Base-by-base conservation (phyloP, 805 yeast genomes). In the Suhomyces kilbournensis region DNA sequence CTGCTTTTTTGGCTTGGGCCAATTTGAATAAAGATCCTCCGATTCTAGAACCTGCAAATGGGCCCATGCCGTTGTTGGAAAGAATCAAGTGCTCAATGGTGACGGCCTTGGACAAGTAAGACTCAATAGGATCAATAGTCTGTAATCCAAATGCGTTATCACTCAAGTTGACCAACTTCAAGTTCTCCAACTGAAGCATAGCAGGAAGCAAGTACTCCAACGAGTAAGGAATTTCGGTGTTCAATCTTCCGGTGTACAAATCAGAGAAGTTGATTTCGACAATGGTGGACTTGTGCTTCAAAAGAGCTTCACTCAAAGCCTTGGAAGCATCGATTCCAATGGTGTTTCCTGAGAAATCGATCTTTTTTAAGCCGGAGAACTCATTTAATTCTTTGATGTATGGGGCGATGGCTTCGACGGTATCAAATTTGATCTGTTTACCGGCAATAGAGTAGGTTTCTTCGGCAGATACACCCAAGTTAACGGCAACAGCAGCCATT, bases 71-170 rank as follows among this genome's bases (percentile, higher is more conserved):
- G 69, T 94, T 94, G 72, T 94, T 94, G 46, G 97, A 86, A 56
- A 94, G 77, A 59, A 90, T 85, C 68, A 94, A 80, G 67, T 94
- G 97, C 70, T 89, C 87, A 51, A 94, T 73, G 23, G 96, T 84
- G 15, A 82, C 79, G 34, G 93, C 96, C 60, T 85, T 78, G 10
- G 88, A 74, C 53, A 94, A 76, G 62, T 85, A 91, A 25, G 76
- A 78, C 66, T 94, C 97, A 51, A 94, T 78, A 7, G 94, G 96
- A 53, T 87, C 96, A 56, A 94, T 90, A 22, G 98, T 88, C 65
- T 94, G 96, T 65, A 94, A 85, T 10, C 99, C 99, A 67, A 93
- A 87, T 0, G 99, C 99, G 68, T 94, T 94, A 70, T 94, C 99
- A 62, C 96, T 85, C 56, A 94, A 77, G 69, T 94, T 88, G 54